Evolutionary conservation across 2,329 filamentous ascomycete species (phyloP).

Genomic region (Fusarium sambucinum): DNA sequence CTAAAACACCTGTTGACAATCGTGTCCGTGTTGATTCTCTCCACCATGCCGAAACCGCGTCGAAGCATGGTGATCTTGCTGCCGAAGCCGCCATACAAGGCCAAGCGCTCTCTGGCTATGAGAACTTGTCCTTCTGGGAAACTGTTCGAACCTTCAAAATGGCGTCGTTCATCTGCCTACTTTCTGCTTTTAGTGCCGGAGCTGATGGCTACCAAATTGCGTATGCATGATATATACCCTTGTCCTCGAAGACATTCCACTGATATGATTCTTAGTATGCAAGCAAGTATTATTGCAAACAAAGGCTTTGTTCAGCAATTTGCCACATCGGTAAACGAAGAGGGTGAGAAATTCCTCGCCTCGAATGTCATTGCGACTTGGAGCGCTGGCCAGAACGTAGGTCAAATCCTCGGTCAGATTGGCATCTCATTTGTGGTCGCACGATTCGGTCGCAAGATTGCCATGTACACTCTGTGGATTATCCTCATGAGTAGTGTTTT

Average conservation of each 20-base stretch:
- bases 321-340: conserved; percentile 23
- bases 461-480: conserved; percentile 51
- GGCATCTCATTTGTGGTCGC: conserved; percentile 46
- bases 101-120: not conserved
- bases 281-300: conserved; percentile 35
- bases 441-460: conserved; percentile 50
- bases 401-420: conserved; percentile 56
- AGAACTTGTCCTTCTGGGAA: conserved; percentile 5
- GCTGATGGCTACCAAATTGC: conserved; percentile 8
- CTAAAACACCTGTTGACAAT: not conserved
- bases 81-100: conserved; percentile 2
- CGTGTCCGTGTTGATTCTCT: not conserved
- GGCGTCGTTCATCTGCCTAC: not conserved
- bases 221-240: too few relatives aligned
- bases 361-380: conserved; percentile 54
- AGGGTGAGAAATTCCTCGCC: conserved; percentile 49
- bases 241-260: too few relatives aligned
- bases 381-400: conserved; percentile 56
- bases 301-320: conserved; percentile 29
- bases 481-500: conserved; percentile 53
- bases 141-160: conserved; percentile 8
- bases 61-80: not conserved
- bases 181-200: not conserved
- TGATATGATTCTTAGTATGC: conserved; percentile 15
- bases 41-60: not conserved